Conservation (phyloP, 176 grass and related monocot genomes). For the Triticum dicoccoides region DNA sequence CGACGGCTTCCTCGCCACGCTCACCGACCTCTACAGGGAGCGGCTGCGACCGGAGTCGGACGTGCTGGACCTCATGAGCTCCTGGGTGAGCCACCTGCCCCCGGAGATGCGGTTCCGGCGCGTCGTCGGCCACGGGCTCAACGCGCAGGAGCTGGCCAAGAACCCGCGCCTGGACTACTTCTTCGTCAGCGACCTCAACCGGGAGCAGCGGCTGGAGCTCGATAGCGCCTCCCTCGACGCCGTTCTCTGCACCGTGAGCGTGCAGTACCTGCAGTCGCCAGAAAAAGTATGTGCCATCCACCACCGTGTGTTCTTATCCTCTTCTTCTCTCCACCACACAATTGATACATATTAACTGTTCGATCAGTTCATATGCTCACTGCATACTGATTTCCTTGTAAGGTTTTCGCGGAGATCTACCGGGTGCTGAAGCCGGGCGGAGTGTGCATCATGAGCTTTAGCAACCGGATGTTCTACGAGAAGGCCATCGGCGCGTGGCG, state of each 20-base stretch:
- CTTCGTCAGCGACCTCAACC: slow-evolving; percentile 91
- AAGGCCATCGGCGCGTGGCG: slow-evolving; percentile 84
- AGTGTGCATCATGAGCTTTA: slow-evolving; percentile 87
- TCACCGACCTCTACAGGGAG: slow-evolving; percentile 73
- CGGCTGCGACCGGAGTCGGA: slow-evolving; percentile 42
- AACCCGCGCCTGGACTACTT: slow-evolving; percentile 75
- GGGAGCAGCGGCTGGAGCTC: slow-evolving; percentile 59
- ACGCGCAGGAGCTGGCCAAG: slow-evolving; percentile 80
- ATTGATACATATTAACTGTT: no score
- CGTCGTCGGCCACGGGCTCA: slow-evolving; percentile 84
- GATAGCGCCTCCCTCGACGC: slow-evolving; percentile 51
- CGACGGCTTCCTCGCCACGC: slow-evolving; percentile 70
- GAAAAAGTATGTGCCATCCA: slow-evolving; percentile 49
- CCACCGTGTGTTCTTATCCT: not conserved
- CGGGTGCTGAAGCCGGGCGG: slow-evolving; percentile 85
- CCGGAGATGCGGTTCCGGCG: slow-evolving; percentile 45
- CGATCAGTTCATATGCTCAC: no score
- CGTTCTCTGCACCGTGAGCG: slow-evolving; percentile 77
- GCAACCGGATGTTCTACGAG: slow-evolving; percentile 91
- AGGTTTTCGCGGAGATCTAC: slow-evolving; percentile 91
- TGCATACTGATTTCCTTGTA: not conserved
- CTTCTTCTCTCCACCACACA: not conserved
- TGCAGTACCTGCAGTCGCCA: slow-evolving; percentile 80
- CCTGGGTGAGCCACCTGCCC: slow-evolving; percentile 95
- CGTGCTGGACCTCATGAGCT: slow-evolving; percentile 94